Evolutionary conservation across 1,284 basidiomycete genomes (phyloP).

Genomic region (Sporisorium graminicola): DNA sequence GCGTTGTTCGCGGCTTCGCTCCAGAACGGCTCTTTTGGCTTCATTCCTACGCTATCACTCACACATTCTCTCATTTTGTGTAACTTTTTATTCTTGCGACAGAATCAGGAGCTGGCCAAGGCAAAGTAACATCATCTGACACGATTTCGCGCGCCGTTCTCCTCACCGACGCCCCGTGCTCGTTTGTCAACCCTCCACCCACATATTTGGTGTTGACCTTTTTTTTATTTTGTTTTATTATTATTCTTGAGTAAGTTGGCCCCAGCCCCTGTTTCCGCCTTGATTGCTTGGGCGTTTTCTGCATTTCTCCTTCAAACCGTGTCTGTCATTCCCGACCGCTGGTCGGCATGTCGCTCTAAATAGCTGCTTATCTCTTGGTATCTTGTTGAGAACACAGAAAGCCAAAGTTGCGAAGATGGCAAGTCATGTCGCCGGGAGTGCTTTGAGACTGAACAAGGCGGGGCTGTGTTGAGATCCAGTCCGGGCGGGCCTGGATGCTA

Average conservation of each 20-base stretch:
- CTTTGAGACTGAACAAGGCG: neutral
- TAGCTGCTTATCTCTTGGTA: neutral
- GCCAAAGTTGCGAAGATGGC: neutral
- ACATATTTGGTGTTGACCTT: conserved; percentile 1
- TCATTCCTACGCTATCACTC: conserved; percentile 4
- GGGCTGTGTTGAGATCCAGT: conserved; percentile 28
- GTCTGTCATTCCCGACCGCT: neutral
- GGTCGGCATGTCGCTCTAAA: neutral
- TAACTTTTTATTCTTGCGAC: neutral
- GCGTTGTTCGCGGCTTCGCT: conserved; percentile 21
- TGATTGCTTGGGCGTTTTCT: too few species aligned
- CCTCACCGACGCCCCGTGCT: conserved; percentile 10
- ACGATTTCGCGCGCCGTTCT: conserved; percentile 20
- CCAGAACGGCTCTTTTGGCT: conserved; percentile 10
- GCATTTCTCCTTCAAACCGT: neutral
- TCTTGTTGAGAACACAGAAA: neutral
- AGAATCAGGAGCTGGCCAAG: neutral
- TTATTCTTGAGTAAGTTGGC: neutral
- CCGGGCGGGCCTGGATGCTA: neutral
- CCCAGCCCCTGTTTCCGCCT: conserved; percentile 1
- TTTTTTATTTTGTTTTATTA: conserved; percentile 5
- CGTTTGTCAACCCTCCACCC: conserved; percentile 34
- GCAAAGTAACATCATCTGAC: conserved; percentile 47
- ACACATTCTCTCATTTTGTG: neutral
- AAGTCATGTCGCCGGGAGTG: neutral